Base-by-base conservation (phyloP, 2,329 filamentous ascomycete genomes). In the Atkinsonella hypoxylon region DNA sequence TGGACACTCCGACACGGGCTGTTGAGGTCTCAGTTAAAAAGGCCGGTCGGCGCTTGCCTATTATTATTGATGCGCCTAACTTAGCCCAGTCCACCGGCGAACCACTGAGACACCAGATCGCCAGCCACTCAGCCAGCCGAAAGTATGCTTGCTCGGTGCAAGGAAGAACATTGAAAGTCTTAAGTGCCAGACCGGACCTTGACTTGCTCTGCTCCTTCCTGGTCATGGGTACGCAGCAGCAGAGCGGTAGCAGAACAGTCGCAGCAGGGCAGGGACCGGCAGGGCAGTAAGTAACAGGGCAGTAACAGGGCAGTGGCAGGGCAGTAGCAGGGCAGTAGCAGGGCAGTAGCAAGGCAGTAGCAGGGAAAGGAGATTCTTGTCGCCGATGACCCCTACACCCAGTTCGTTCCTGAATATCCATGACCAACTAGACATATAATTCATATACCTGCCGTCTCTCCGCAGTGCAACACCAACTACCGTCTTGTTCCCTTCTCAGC, bases 101-200 rank as follows among this genome's bases (percentile, higher is more conserved):
- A 22, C 49, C 43, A 50, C 49, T 11, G 12, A 44, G n/a, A 44
- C 26, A 47, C 46, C 43, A 36, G 49, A 50, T 50, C 49, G 43
- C 32, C 41, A 45, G 42, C 48, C 42, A 50, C 41, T 50, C 44
- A 32, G 42, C 48, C 42, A 15, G 34, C 36, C 43, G 48, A 50
- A 39, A 32, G 15, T 38, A 46, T 50, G 47, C 32, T 39, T 40
- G 46, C 46, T 30, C n/a, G 45, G 45, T 44, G 30, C n/a, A n/a
- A 30, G 31, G 31, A n/a, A 4, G 11, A 5, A 32, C 20, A 15
- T n/a, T 18, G 40, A 31, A 36, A 34, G 39, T 10, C n/a, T n/a
- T n/a, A n/a, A n/a, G n/a, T n/a, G n/a, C n/a, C n/a, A 41, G 18
- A 26, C 17, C 30, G 8, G 47, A 17, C 26, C 30, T 26, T 18